phyloP scores from a whole-genome alignment of 371 early-diverging fungal species.

The Fennellomyces sp. region DNA sequence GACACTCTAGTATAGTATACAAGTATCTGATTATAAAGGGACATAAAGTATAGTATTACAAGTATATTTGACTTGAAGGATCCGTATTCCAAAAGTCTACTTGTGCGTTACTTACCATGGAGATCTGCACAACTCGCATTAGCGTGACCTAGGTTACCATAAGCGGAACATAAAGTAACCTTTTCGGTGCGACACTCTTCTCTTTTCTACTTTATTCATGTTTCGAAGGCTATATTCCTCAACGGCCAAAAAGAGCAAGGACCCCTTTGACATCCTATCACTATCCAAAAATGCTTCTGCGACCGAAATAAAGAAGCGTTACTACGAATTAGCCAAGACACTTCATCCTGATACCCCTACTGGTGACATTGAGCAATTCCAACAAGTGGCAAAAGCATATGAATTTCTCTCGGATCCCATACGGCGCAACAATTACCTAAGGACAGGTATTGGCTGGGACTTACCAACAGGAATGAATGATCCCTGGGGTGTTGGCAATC shows the following conservation, averaged over 20 bases:
- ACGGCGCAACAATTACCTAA: constrained; percentile 21
- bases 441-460: constrained; percentile 40
- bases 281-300: constrained; percentile 22
- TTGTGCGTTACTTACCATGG: too few species aligned
- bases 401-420: constrained; percentile 33
- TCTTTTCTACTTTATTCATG: not conserved
- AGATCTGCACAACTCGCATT: too few species aligned
- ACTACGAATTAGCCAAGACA: constrained; percentile 44
- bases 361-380: constrained; percentile 36
- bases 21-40: too few species aligned
- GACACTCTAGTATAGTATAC: too few species aligned
- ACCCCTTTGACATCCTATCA: constrained; percentile 38
- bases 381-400: constrained; percentile 39
- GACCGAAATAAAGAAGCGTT: constrained; percentile 38
- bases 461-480: constrained; percentile 9
- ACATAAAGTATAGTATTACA: too few species aligned
- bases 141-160: too few species aligned
- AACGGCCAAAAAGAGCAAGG: constrained; percentile 7
- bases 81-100: too few species aligned
- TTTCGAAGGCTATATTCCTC: not conserved
- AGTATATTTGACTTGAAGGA: too few species aligned
- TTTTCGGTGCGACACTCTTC: not conserved
- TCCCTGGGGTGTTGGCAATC: constrained; percentile 18
- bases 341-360: constrained; percentile 40
- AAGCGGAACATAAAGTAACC: too few species aligned